phyloP scores from a whole-genome alignment of 805 yeast genomes.

The Lipomyces japonicus region DNA sequence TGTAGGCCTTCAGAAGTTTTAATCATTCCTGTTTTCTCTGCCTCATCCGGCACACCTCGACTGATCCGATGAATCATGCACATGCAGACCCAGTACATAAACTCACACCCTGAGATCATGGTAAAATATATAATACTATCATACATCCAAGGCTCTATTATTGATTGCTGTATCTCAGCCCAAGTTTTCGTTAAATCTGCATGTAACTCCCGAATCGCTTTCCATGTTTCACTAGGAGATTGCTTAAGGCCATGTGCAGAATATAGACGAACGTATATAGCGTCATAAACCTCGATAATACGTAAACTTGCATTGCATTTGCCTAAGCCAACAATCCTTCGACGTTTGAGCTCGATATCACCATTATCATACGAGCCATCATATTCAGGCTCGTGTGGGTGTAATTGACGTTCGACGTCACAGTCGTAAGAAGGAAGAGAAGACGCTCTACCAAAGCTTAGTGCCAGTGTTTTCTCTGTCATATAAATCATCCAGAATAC shows the following conservation, averaged over 20 bases:
- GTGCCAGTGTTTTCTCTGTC: slow-evolving; percentile 10
- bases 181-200: slow-evolving; percentile 2
- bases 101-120: slow-evolving; percentile 8
- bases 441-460: slow-evolving; percentile 19
- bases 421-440: slow-evolving; percentile 14
- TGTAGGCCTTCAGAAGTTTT: slow-evolving; percentile 5
- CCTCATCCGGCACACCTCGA: slow-evolving; percentile 1
- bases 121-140: not conserved
- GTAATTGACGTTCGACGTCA: slow-evolving; percentile 4
- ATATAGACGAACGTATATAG: slow-evolving; percentile 15
- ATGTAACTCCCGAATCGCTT: slow-evolving; percentile 14
- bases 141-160: not conserved
- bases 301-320: not conserved
- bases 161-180: slow-evolving; percentile 6
- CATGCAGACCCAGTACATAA: slow-evolving; percentile 4
- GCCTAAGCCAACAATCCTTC: slow-evolving; percentile 2
- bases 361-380: not conserved
- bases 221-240: slow-evolving; percentile 5
- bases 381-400: not conserved
- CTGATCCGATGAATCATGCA: slow-evolving; percentile 20
- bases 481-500: slow-evolving; percentile 9
- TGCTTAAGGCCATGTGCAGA: slow-evolving; percentile 16
- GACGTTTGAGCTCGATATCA: slow-evolving; percentile 4
- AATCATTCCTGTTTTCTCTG: not conserved
- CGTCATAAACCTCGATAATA: slow-evolving; percentile 8